Evolutionary conservation across 345 rosid genomes (phyloP), one percentile per base, ranked within the genome.

Genomic region (Salix viminalis): DNA sequence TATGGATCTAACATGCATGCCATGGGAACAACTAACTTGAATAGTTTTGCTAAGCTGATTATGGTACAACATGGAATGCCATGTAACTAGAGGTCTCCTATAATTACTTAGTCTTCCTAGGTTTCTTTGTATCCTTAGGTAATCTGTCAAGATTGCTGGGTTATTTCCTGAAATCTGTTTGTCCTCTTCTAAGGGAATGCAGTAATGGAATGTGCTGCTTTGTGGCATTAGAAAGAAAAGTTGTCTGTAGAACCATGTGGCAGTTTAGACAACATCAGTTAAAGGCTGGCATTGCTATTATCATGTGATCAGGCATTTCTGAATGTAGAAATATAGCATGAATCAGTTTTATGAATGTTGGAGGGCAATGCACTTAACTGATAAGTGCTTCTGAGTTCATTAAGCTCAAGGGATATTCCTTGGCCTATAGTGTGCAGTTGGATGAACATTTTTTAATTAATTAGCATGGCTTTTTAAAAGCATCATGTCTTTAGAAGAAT

Each of bases 111-210:
- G n/a, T 67, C 30, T 21, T 13, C n/a, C 6, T 39, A 42, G 58
- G 52, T 41, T 32, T 58, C 6, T 71, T 62, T 68, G 46, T 39
- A 34, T 71, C 65, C 70, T 65, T 58, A 19, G 16, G 2, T 75
- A 54, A 39, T 32, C 28, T 32, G 24, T 64, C 26, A 28, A 74
- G 60, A 61, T 28, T 74, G 42, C 44, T 19, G 69, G 70, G 46
- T 46, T 34, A 50, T 71, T 7, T 72, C 67, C 65, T 64, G 39
- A 72, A 66, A 78, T 54, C 71, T 65, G 48, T 65, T 65, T 71
- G 37, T 24, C 62, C 44, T 16, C 28, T 66, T 50, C 60, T 11
- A 26, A 70, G 36, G 30, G 30, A 39, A 37, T 52, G 36, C 60
- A 36, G 67, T 37, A 21, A 60, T 37, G 15, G 24, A 21, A 54